Evolutionary conservation across 2,329 filamentous ascomycete genomes (phyloP).

Genomic region (Fusarium sp.): DNA sequence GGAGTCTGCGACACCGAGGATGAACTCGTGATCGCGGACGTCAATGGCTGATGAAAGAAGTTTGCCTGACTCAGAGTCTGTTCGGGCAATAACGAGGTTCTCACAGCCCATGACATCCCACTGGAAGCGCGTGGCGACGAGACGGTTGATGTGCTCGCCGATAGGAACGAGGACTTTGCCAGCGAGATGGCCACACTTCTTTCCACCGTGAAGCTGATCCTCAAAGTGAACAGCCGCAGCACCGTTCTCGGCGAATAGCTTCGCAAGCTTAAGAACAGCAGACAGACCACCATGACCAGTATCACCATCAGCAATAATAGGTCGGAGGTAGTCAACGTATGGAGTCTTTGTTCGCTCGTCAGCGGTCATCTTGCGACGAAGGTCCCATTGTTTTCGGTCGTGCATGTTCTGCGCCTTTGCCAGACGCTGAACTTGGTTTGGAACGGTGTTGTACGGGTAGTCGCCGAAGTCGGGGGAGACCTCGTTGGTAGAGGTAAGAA

Average conservation of each 20-base stretch:
- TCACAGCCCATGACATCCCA: conserved; percentile 99
- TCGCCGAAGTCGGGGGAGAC: conserved; percentile 98
- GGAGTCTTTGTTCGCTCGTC: conserved; percentile 80
- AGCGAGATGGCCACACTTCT: conserved; percentile 97
- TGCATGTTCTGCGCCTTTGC: conserved; percentile 98
- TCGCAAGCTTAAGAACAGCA: conserved; percentile 93
- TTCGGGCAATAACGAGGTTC: conserved; percentile 93
- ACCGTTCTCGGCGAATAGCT: conserved; percentile 96
- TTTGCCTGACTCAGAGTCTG: conserved; percentile 93
- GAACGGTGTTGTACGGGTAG: conserved; percentile 98
- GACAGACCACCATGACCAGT: conserved; percentile 94
- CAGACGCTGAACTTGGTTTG: conserved; percentile 95
- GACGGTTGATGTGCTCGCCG: conserved; percentile 94
- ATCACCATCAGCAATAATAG: conserved; percentile 96
- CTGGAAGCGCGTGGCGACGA: conserved; percentile 92
- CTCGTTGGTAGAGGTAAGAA: conserved; percentile 94
- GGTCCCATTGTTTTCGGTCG: conserved; percentile 94
- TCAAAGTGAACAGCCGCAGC: conserved; percentile 97
- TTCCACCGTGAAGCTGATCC: conserved; percentile 96
- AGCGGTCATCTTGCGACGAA: conserved; percentile 78
- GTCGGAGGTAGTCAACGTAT: conserved; percentile 91
- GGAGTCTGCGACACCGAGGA: conserved; percentile 82
- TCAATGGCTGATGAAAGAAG: conserved; percentile 92
- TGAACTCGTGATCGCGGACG: conserved; percentile 95
- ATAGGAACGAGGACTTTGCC: conserved; percentile 95